Conservation (phyloP, 441 rosid genomes). For the Brassica balearica region DNA sequence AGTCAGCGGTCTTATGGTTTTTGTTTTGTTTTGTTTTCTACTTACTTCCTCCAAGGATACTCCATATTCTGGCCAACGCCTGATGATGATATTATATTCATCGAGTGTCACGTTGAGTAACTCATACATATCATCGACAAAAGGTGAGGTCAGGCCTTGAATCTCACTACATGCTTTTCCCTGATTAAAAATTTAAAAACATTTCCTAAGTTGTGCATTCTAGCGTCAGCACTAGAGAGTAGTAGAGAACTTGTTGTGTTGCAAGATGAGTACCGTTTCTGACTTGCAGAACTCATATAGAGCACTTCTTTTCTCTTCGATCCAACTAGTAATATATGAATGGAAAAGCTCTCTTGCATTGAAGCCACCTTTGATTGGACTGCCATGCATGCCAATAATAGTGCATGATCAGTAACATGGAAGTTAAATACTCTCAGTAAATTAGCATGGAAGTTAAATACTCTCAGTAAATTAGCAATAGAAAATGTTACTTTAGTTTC, state of each 20-base stretch:
- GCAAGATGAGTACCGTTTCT: slow-evolving; percentile 65
- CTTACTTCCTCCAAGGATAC: slow-evolving; percentile 81
- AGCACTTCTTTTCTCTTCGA: slow-evolving; percentile 76
- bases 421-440: background rate
- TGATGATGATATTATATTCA: slow-evolving; percentile 74
- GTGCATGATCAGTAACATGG: slow-evolving; percentile 2
- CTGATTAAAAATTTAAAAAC: background rate
- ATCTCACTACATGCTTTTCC: slow-evolving; percentile 12
- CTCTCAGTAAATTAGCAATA: background rate
- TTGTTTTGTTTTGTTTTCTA: slow-evolving; percentile 4
- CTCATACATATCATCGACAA: slow-evolving; percentile 83
- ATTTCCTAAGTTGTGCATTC: background rate
- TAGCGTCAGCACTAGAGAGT: no score
- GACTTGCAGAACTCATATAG: slow-evolving; percentile 79
- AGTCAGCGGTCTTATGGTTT: background rate
- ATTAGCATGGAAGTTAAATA: background rate
- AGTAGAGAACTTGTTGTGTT: background rate
- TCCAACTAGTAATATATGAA: slow-evolving; percentile 84
- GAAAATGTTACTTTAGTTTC: slow-evolving; percentile 59
- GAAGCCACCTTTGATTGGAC: slow-evolving; percentile 80
- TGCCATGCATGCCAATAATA: slow-evolving; percentile 37
- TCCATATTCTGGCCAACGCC: slow-evolving; percentile 88
- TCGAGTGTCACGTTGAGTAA: slow-evolving; percentile 70
- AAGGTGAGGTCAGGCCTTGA: slow-evolving; percentile 51
- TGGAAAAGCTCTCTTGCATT: slow-evolving; percentile 87